Base-by-base conservation (phyloP, 2,329 filamentous ascomycete species). In the Chaetomiaceae sp. region DNA sequence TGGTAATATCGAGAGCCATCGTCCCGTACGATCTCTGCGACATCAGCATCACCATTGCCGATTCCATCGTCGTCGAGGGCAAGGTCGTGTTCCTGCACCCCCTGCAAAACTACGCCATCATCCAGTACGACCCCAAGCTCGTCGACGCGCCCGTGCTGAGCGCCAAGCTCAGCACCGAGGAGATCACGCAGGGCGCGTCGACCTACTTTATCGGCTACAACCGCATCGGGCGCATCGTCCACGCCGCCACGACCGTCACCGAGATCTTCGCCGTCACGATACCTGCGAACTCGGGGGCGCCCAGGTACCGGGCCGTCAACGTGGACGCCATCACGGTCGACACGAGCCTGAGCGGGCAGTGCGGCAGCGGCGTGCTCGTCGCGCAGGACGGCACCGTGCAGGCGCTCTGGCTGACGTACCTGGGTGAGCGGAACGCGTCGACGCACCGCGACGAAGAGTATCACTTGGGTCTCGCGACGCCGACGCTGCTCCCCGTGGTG, bases 121-220 rank as follows among this genome's bases (percentile, higher is more conserved):
- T 99, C 61, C 86, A 95, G 70, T 99, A 99, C 66, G 92, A 99
- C 65, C 89, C 93, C 2, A 83, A 81, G 34, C 79, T 99, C 16
- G 95, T 97, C n/a, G 83, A 95, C 63, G 93, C 92, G 2, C 91
- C 93, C 0, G 91, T 99, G 12, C 82, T 91, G 73, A 92, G 87
- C 57, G 93, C 95, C 4, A 87, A 82, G 61, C 78, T 99, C 44
- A 89, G 89, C 63, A 83, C 77, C 5, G 82, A 88, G 50, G 83
- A 84, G 61, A 89, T 97, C 66, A 91, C 89, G 45, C 93, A 97
- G 72, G 93, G 93, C 31, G 89, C 91, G 43, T 86, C 92, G 51
- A 96, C 91, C 0, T 91, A 96, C 59, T 99, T 99, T 70, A 87
- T 99, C 56, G 95, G 93, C n/a, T 95, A 96, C 73, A 99, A 99